Percentiles rank a stretch among this genome's conserved stretches.
These are phyloP conservation scores for Tritrichomonas musculus DNA, from an alignment of 208 protist genomes.

Conservation along the genomic window DNA sequence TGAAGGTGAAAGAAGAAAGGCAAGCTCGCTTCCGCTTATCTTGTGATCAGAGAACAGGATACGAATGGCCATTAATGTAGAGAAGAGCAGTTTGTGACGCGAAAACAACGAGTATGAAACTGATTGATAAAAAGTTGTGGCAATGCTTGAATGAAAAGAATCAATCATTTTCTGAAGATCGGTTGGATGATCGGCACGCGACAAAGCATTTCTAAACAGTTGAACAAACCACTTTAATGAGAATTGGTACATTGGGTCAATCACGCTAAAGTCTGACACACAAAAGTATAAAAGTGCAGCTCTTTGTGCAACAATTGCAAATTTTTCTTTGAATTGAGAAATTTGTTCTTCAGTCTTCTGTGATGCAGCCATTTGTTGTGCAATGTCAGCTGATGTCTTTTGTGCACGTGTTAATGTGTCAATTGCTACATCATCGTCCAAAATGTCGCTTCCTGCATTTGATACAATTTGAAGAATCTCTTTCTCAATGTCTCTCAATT, in stretches of 20 bases:
- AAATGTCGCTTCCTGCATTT: constrained; percentile 74
- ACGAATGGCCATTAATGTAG: constrained; percentile 92
- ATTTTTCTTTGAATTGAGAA: constrained; percentile 82
- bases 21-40: constrained; percentile 46
- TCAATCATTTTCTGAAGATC: background rate
- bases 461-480: constrained; percentile 78
- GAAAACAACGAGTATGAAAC: constrained; percentile 81
- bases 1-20: constrained; percentile 47
- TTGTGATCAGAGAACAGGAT: constrained; percentile 66
- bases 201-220: constrained; percentile 66
- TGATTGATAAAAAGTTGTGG: background rate
- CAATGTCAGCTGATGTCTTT: constrained; percentile 81
- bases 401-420: constrained; percentile 85
- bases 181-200: background rate
- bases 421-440: constrained; percentile 93
- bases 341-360: constrained; percentile 46
- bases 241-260: constrained; percentile 98
- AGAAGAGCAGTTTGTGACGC: constrained; percentile 93
- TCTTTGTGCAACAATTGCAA: constrained; percentile 77
- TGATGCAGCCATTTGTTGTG: constrained; percentile 72
- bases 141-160: background rate
- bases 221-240: constrained; percentile 89
- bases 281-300: constrained; percentile 94
- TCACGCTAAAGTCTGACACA: constrained; percentile 78
- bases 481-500: constrained; percentile 80